These are phyloP conservation scores for Erodium texanum DNA, from an alignment of 441 rosid genomes.

Conservation along the genomic window DNA sequence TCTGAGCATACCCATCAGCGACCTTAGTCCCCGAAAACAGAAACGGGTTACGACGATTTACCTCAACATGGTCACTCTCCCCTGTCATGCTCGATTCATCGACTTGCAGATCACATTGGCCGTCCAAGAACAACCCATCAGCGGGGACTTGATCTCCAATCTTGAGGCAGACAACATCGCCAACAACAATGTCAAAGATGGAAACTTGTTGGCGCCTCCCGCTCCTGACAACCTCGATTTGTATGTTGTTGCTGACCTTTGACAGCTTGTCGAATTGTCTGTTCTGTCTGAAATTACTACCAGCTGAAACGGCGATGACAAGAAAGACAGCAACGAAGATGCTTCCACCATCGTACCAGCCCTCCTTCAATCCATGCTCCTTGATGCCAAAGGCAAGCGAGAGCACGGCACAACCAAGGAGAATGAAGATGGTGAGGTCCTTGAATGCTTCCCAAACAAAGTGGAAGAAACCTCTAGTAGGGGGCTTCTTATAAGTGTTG, in stretches of 20 bases:
- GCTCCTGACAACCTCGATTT: constrained; percentile 46
- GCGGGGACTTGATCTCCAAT: constrained; percentile 77
- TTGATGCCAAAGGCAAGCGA: constrained; percentile 63
- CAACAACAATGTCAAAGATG: constrained; percentile 64
- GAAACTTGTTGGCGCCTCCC: constrained; percentile 44
- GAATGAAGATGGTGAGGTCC: constrained; percentile 56
- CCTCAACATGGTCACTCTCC: constrained; percentile 60
- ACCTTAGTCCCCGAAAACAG: constrained; percentile 64
- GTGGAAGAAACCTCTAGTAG: constrained; percentile 41
- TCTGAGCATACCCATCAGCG: constrained; percentile 51
- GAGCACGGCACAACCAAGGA: constrained; percentile 52
- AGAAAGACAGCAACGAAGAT: constrained; percentile 64
- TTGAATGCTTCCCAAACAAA: constrained; percentile 55
- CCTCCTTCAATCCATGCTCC: constrained; percentile 47
- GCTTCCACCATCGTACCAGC: constrained; percentile 85
- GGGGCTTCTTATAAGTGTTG: constrained; percentile 56
- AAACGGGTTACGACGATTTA: constrained; percentile 46
- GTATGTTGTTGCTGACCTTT: constrained; percentile 44
- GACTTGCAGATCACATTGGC: constrained; percentile 44
- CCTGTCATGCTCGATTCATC: constrained; percentile 86
- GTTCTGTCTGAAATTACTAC: constrained; percentile 64
- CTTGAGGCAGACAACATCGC: constrained; percentile 55
- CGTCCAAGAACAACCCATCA: constrained; percentile 59
- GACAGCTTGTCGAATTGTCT: constrained; percentile 62
- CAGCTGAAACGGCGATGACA: constrained; percentile 57